Evolutionary conservation across 192 early-diverging fungal species (phyloP), one percentile per base, ranked within the genome.

Genomic region (Coemansia sp.): DNA sequence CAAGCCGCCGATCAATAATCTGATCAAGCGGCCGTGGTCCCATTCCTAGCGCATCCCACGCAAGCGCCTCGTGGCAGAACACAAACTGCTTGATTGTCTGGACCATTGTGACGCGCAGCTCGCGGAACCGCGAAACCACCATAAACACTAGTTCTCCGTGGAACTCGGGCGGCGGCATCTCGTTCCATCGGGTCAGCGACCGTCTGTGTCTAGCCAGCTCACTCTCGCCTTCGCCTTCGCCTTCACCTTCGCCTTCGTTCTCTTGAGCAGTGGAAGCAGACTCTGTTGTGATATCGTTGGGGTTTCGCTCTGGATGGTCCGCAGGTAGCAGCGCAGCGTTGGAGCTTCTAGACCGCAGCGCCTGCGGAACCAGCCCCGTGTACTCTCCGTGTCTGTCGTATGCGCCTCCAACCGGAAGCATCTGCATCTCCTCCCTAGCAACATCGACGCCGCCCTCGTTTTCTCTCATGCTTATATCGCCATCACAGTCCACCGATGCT

Each of bases 31-130:
- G 64, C 19, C 76, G 75, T 57, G 81, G 81, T 0, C 74, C 71
- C 17, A 71, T 69, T 6, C 70, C 70, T 17, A 84, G 64, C 44
- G 66, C 65, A 19, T 71, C 74, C 88, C 88, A 91, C 54, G 77
- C 67, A 62, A 93, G 75, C 3, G 92, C 88, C 65, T 94, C 91
- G 67, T 95, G 93, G 74, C 91, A 92, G 69, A 93, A 94, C 20
- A 86, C 88, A 84, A 88, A 95, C 81, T 95, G 94, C 49, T 82
- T 67, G 43, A 90, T 68, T 3, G 90, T 90, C 76, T 95, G 94
- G n/a, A 95, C 94, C 87, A 92, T 90, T 11, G 84, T 83, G 39
- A 95, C 76, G 32, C 94, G 86, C 67, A 94, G 92, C 68, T 89
- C 86, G 64, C 93, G 78, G 70, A 95, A 88, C 7, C 80, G 75